Percentiles rank a stretch among this genome's conserved stretches.
Evolutionary conservation across 495 filamentous ascomycete species (phyloP).

Genomic region (Penicillium flavigenum): DNA sequence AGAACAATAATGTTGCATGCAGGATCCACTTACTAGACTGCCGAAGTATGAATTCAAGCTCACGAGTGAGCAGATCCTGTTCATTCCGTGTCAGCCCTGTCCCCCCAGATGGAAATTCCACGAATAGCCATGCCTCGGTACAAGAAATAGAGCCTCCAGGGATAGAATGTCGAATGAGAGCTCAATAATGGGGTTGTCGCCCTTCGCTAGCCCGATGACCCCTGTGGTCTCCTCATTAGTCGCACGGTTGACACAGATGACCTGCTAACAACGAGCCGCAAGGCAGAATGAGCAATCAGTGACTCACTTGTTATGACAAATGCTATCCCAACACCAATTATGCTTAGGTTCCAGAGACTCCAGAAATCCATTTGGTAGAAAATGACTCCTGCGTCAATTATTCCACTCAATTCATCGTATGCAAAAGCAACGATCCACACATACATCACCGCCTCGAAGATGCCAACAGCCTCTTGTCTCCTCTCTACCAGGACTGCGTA

Average conservation of each 20-base stretch:
- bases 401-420: conserved; percentile 81
- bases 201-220: conserved; percentile 66
- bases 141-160: conserved; percentile 84
- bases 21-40: conserved; percentile 53
- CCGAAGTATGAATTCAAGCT: conserved; percentile 92
- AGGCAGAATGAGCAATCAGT: conserved; percentile 18
- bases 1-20: conserved; percentile 7
- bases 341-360: conserved; percentile 84
- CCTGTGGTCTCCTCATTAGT: conserved; percentile 44
- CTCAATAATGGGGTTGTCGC: conserved; percentile 64
- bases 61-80: conserved; percentile 78
- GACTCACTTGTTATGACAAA: conserved; percentile 71
- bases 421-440: conserved; percentile 81
- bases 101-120: conserved; percentile 1
- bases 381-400: conserved; percentile 74
- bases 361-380: conserved; percentile 90
- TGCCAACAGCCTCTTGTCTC: conserved; percentile 47
- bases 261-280: not conserved
- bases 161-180: conserved; percentile 84
- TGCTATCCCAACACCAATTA: conserved; percentile 75
- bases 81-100: conserved; percentile 21
- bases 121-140: conserved; percentile 59
- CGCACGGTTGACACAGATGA: not conserved
- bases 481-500: conserved; percentile 76
- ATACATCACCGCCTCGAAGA: conserved; percentile 54